Evolutionary conservation across 805 yeast genomes (phyloP), one percentile per base, ranked within the genome.

Genomic region (Sugiyamaella mastotermitis): DNA sequence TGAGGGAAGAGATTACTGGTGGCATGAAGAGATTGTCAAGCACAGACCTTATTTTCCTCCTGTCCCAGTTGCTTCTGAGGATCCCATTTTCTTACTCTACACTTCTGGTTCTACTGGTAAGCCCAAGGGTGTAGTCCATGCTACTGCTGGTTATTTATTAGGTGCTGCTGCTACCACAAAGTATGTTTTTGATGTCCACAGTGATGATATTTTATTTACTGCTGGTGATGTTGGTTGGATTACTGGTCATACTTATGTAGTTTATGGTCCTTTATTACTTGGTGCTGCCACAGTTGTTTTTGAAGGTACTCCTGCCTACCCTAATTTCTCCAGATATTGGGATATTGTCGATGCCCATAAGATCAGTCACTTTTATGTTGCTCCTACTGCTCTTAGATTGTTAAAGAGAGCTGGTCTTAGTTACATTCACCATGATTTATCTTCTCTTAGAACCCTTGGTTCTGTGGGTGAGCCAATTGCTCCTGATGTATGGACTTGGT

Each of bases 141-240:
- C 82, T 42, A 88, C 97, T 41, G 97, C 84, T 45, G 97, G 97
- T 47, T 92, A 86, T 66, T 72, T 92, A 49, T 69, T 92, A 51
- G 96, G 96, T 47, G 96, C 97, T 20, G 76, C 85, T 41, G 67
- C 88, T 60, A 84, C 97, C 37, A 83, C 95, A 30, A 83, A 80
- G 66, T 92, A 87, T 65, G 87, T 87, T 34, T 90, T 92, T 62
- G 97, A 92, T 61, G 77, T 92, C 34, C 95, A 86, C 57, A 78
- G 78, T 42, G 82, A 80, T 46, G 97, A 90, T 62, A 72, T 82
- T 31, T 64, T 90, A 46, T 90, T 90, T 69, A 88, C 97, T 30
- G 97, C 97, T 25, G 97, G 97, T 57, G 97, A 92, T 61, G 85
- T 92, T 41, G 97, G 98, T 57, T 90, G 98, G 97, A 92, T 92